Percentiles rank a stretch among this genome's conserved stretches.
These are phyloP conservation scores for Xanthoceras sorbifolium DNA, from an alignment of 345 rosid species.

Conservation along the genomic window DNA sequence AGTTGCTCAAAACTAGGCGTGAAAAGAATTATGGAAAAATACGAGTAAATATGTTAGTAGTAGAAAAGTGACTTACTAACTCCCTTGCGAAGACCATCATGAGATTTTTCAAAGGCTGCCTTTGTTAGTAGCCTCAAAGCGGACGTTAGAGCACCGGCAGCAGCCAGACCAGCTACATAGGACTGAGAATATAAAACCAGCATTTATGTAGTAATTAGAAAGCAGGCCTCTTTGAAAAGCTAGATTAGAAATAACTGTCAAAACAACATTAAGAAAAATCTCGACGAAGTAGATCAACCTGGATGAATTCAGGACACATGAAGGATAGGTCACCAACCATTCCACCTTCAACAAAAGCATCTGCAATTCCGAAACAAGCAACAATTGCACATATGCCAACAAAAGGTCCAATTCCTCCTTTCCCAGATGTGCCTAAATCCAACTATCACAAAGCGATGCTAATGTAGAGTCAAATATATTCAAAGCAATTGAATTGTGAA, in stretches of 20 bases:
- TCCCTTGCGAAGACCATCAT: slow-evolving; percentile 77
- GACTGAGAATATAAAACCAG: slow-evolving; percentile 47
- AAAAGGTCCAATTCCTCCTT: slow-evolving; percentile 67
- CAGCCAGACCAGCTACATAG: slow-evolving; percentile 84
- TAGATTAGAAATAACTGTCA: too few species aligned
- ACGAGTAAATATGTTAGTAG: not conserved
- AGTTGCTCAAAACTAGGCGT: too few species aligned
- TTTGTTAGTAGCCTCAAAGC: slow-evolving; percentile 69
- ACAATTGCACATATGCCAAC: slow-evolving; percentile 58
- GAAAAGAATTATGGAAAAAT: too few species aligned
- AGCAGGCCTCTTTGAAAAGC: not conserved
- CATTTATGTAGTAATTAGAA: not conserved
- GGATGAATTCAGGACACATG: slow-evolving; percentile 87
- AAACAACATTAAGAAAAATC: not conserved
- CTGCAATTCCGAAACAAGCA: slow-evolving; percentile 67
- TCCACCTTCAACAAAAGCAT: slow-evolving; percentile 89
- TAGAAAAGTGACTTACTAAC: slow-evolving; percentile 48
- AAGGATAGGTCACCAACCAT: slow-evolving; percentile 85
- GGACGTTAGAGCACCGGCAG: slow-evolving; percentile 81
- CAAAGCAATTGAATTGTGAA: not conserved
- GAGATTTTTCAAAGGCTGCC: slow-evolving; percentile 71
- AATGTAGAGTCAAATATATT: not conserved
- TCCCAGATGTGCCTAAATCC: slow-evolving; percentile 70
- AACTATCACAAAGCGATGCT: slow-evolving; percentile 36
- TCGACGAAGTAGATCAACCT: slow-evolving; percentile 38